Evolutionary conservation across 345 rosid species (phyloP), one percentile per base, ranked within the genome.

Genomic region (Hibiscus mutabilis): DNA sequence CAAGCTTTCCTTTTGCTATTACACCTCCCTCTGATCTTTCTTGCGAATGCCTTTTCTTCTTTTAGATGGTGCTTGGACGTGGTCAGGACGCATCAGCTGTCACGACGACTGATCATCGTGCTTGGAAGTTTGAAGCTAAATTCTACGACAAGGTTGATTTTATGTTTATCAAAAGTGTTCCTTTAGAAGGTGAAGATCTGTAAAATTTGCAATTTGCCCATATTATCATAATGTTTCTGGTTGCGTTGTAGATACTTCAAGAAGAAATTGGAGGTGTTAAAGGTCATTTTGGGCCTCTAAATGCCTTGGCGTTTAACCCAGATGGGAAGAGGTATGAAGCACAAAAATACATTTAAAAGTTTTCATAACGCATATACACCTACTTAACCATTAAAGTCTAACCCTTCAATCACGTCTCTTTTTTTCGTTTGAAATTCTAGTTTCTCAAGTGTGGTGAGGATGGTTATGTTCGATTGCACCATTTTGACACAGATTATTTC

Each of bases 41-140:
- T 18, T 37, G 2, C 5, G 35, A 53, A 21, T 73, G 35, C 7
- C 37, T 4, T 18, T 71, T 66, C 52, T 77, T 31, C 68, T 53
- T 60, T 12, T 76, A 95, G 99, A 97, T 92, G 79, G 96, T 95
- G 66, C 92, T 95, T 82, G 98, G 99, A 79, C 98, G 99, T 80
- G 99, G 99, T 79, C 99, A 92, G 76, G 96, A 92, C 78, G 94
- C 99, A 63, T 92, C 98, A 56, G 81, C 99, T 63, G 96, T 95
- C 63, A 95, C 99, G 5, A 95, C 96, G 44, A 92, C 98, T 18
- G 98, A 95, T 76, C 98, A 92, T 78, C 94, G 96, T 76, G 97
- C 99, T 46, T 98, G 99, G 64, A 92, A 95, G 80, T 95, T 95
- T 40, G 99, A 95, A 76, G 98, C 99, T 66, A 95, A 92, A 74